Evolutionary conservation across 2,329 filamentous ascomycete genomes (phyloP).

Genomic region (Ceratocystis diversiconidia): DNA sequence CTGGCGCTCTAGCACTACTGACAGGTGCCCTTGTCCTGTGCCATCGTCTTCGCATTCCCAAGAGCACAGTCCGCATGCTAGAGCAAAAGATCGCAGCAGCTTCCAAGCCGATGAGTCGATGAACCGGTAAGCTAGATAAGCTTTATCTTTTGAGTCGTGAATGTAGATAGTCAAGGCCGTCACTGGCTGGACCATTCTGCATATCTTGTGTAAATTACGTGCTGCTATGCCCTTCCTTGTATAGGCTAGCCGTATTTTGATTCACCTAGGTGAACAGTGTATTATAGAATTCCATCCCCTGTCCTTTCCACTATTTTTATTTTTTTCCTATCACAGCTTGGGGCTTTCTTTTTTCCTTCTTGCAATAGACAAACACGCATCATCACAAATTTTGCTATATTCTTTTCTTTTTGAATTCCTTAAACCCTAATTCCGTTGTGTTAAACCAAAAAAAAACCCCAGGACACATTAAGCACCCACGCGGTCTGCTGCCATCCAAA

Average conservation of each 20-base stretch:
- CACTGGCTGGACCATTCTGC: background rate
- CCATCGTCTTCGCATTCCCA: slow-evolving; percentile 61
- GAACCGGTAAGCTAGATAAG: slow-evolving; percentile 7
- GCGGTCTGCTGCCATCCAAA: background rate
- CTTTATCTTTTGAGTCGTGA: background rate
- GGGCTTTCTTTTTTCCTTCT: background rate
- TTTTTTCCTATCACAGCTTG: background rate
- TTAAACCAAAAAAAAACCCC: background rate
- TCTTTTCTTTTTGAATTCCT: slow-evolving; percentile 14
- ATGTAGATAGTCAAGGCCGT: background rate
- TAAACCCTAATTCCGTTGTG: slow-evolving; percentile 16
- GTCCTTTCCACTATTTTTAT: background rate
- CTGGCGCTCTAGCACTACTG: slow-evolving; percentile 70
- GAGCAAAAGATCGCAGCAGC: slow-evolving; percentile 31
- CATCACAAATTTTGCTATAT: background rate
- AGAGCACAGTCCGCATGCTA: slow-evolving; percentile 46
- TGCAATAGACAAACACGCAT: background rate
- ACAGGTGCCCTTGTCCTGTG: slow-evolving; percentile 70
- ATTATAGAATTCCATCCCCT: background rate
- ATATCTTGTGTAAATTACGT: background rate
- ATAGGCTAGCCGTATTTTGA: background rate
- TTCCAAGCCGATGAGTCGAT: slow-evolving; percentile 15
- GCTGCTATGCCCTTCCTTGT: background rate
- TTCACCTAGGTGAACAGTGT: background rate
- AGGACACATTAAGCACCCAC: background rate